A percentile compares a stretch with the other conserved stretches of the same genome.
Conservation (phyloP, 2,329 filamentous ascomycete species). For the Dichotomopilus funicola region DNA sequence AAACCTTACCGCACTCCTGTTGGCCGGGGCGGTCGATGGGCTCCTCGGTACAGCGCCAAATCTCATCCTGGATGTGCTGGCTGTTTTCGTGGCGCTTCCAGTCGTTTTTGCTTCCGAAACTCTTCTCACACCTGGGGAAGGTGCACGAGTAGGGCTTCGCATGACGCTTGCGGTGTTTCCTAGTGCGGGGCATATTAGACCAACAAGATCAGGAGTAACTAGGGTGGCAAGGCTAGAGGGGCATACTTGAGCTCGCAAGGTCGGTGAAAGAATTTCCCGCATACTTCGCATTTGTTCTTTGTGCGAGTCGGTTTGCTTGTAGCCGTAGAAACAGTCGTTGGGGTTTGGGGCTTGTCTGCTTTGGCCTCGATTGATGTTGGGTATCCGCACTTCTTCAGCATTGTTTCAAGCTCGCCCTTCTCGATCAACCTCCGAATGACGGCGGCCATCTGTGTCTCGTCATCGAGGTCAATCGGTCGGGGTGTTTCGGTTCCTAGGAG, state of each 20-base stretch:
- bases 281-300: conserved; percentile 31
- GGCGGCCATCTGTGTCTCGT: conserved; percentile 12
- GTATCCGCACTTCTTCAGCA: conserved; percentile 26
- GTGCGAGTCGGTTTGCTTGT: not conserved
- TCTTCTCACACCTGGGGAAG: conserved; percentile 59
- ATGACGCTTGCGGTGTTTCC: conserved; percentile 81
- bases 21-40: not conserved
- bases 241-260: conserved; percentile 52
- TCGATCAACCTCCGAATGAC: conserved; percentile 13
- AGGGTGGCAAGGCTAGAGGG: not conserved
- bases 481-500: not conserved
- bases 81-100: conserved; percentile 87
- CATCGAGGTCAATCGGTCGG: conserved; percentile 6
- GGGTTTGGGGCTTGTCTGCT: conserved; percentile 11
- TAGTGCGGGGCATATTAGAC: conserved; percentile 29
- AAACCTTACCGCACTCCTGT: conserved; percentile 50
- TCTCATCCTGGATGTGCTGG: conserved; percentile 66
- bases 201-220: not conserved
- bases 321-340: not conserved
- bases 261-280: conserved; percentile 42
- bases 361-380: conserved; percentile 14
- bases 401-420: conserved; percentile 29
- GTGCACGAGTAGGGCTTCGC: conserved; percentile 78
- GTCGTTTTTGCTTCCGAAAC: conserved; percentile 88
- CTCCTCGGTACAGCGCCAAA: conserved; percentile 60